A percentile compares a stretch with the other conserved stretches of the same genome.
Evolutionary conservation across 176 grass and related monocot species (phyloP).

Genomic region (Calamus simplicifolius): DNA sequence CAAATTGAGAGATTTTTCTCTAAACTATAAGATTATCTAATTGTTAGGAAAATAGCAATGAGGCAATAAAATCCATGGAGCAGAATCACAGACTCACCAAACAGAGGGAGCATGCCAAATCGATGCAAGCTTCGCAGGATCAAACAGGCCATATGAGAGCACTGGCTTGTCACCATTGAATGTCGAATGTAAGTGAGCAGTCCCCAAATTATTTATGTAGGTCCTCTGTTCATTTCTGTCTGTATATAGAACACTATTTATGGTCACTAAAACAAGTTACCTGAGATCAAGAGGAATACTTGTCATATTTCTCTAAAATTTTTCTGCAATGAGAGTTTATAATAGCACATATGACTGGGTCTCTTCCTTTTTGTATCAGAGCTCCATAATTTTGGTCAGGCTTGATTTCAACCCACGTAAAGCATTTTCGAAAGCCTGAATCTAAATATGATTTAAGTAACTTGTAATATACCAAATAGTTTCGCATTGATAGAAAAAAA

Average conservation of each 20-base stretch:
- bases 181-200: slow-evolving; percentile 49
- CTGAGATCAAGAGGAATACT: slow-evolving; percentile 24
- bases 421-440: slow-evolving; percentile 61
- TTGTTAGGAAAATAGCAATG: too few relatives aligned
- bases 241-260: too few relatives aligned
- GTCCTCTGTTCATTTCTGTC: too few relatives aligned
- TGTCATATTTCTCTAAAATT: slow-evolving; percentile 89
- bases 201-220: too few relatives aligned
- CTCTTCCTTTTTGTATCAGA: slow-evolving; percentile 61
- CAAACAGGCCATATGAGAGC: slow-evolving; percentile 64
- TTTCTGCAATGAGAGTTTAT: slow-evolving; percentile 90
- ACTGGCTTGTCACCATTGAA: slow-evolving; percentile 63
- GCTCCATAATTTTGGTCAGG: slow-evolving; percentile 27
- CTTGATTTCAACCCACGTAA: slow-evolving; percentile 45
- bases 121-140: slow-evolving; percentile 60
- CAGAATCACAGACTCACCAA: slow-evolving; percentile 43
- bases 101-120: slow-evolving; percentile 83
- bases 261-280: not conserved
- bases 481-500: too few relatives aligned
- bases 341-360: slow-evolving; percentile 76
- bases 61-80: too few relatives aligned
- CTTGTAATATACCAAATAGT: slow-evolving; percentile 5
- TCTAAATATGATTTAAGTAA: slow-evolving; percentile 61
- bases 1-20: too few relatives aligned
- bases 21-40: too few relatives aligned